Evolutionary conservation across 2,329 filamentous ascomycete species (phyloP), one percentile per base, ranked within the genome.

Genomic region (Moelleriella libera): DNA sequence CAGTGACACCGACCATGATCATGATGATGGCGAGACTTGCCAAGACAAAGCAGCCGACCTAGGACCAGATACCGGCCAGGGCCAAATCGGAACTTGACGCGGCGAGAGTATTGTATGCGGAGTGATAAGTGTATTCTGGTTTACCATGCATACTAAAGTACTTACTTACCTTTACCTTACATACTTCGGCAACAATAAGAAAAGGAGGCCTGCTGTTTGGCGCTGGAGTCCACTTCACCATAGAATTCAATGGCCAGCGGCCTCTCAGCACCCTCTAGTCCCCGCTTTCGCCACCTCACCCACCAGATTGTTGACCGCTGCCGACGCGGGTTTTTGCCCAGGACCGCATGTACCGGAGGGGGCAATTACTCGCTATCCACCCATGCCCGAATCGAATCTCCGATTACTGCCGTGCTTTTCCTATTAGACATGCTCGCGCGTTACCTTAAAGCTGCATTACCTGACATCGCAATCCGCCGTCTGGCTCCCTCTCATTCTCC

Each of bases 1-100:
- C 21, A 30, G 31, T 34, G 41, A 8, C 32, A 29, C 49, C 49
- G 49, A 50, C 39, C 48, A 48, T 48, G 49, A 48, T 43, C 39
- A 44, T 32, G 43, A 40, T 4, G 28, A 5, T 37, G 12, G 12
- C 8, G 34, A 37, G 34, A 37, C 34, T 37, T 8, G 34, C 34
- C 8, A 12, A 37, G 34, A 12, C 8, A 37, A 37, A 9, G 34
- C 34, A 8, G 21, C 21, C 21, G 21, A 21, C 21, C 21, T 21
- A 21, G 21, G 21, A 21, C 21, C 21, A 21, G 21, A 21, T 21
- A 21, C 21, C 21, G 21, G 21, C 21, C 21, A 21, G 21, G 21
- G 21, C 21, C 21, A 21, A 21, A 21, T 21, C 21, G 21, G 21
- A 21, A 21, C 21, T 21, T 21, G 21, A 21, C 21, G 21, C 21